Conservation (phyloP, 2,329 filamentous ascomycete genomes). For the Rutstroemia sp. region DNA sequence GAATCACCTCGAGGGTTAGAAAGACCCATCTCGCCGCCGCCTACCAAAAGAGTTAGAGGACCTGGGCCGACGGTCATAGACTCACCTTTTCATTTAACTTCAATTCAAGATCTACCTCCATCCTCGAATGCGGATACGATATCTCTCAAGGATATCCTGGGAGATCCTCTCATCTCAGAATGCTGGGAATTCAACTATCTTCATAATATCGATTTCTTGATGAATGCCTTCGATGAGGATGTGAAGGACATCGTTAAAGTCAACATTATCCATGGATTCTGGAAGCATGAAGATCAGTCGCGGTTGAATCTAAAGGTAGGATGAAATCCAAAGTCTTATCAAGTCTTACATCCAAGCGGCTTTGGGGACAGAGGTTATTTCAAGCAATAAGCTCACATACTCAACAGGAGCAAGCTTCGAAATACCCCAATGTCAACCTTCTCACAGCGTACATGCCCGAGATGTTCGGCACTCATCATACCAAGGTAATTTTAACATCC, state of each 20-base stretch:
- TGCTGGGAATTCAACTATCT: conserved; percentile 51
- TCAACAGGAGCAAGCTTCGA: conserved; percentile 53
- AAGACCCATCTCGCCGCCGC: conserved; percentile 26
- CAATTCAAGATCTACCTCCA: conserved; percentile 44
- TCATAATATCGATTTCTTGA: conserved; percentile 51
- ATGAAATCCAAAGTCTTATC: conserved; percentile 29
- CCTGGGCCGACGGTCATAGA: conserved; percentile 12
- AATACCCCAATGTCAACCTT: conserved; percentile 60
- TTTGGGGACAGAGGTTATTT: neutral
- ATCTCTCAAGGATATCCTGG: conserved; percentile 48
- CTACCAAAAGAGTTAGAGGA: conserved; percentile 12
- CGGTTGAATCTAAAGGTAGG: conserved; percentile 32
- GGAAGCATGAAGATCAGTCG: conserved; percentile 58
- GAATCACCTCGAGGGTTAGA: conserved; percentile 5
- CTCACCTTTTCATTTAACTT: conserved; percentile 54
- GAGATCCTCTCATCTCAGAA: conserved; percentile 49
- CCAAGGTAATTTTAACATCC: conserved; percentile 16
- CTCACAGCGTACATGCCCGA: conserved; percentile 74
- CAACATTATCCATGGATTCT: conserved; percentile 56
- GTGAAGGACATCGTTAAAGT: conserved; percentile 43
- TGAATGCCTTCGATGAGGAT: conserved; percentile 48
- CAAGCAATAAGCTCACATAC: neutral
- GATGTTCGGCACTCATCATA: conserved; percentile 77
- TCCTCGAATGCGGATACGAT: conserved; percentile 49
- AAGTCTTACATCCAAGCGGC: neutral